Conservation (phyloP, 176 grass and related monocot genomes). For the Aegilops sharonensis region DNA sequence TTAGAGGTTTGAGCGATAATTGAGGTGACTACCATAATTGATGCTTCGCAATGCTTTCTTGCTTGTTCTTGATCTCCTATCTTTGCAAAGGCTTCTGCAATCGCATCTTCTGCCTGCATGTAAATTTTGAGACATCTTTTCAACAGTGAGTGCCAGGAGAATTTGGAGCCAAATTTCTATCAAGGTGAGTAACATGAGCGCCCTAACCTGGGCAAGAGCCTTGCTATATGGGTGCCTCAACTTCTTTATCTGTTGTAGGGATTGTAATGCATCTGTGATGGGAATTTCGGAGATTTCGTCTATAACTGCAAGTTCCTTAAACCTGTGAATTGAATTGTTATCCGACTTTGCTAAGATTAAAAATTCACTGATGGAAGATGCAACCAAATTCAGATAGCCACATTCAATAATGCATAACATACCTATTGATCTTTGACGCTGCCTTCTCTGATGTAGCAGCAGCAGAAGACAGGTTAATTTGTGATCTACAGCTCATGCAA, state of each 20-base stretch:
- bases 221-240: slow-evolving; percentile 86
- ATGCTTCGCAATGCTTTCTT: slow-evolving; percentile 71
- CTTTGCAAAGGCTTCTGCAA: slow-evolving; percentile 67
- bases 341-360: slow-evolving; percentile 10
- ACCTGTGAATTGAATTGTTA: slow-evolving; percentile 39
- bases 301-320: slow-evolving; percentile 49
- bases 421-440: slow-evolving; percentile 54
- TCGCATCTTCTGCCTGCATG: slow-evolving; percentile 68
- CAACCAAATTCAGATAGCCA: slow-evolving; percentile 18
- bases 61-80: slow-evolving; percentile 59
- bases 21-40: slow-evolving; percentile 53
- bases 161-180: not conserved
- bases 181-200: not conserved
- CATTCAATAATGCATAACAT: slow-evolving; percentile 1
- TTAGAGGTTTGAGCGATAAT: not conserved
- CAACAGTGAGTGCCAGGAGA: not conserved
- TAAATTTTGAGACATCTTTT: not conserved
- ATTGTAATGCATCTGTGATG: slow-evolving; percentile 52
- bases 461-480: slow-evolving; percentile 46
- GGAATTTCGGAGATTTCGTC: slow-evolving; percentile 9
- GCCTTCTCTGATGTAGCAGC: slow-evolving; percentile 45
- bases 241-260: slow-evolving; percentile 57
- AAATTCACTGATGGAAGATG: not conserved
- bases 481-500: slow-evolving; percentile 73
- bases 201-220: slow-evolving; percentile 70